Evolutionary conservation across 164 flowering plant genomes (phyloP).

Genomic region (Platanus orientalis): DNA sequence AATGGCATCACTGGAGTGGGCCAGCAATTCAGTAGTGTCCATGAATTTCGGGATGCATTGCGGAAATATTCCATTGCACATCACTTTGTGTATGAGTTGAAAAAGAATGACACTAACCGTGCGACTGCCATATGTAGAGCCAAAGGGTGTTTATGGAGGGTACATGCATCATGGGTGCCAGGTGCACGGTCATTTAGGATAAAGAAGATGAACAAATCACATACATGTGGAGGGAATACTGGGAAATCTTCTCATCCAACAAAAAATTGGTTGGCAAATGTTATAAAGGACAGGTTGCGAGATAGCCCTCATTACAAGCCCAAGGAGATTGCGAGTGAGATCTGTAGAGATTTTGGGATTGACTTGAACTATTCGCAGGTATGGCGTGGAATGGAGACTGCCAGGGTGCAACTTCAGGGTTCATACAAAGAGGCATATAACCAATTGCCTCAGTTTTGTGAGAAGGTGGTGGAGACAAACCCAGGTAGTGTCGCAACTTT

Average conservation of each 20-base stretch:
- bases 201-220: slow-evolving; percentile 48
- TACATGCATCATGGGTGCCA: slow-evolving; percentile 72
- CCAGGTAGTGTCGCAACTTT: slow-evolving; percentile 46
- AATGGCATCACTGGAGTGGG: slow-evolving; percentile 59
- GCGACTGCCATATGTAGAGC: slow-evolving; percentile 57
- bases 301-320: slow-evolving; percentile 44
- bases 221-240: slow-evolving; percentile 67
- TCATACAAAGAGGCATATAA: slow-evolving; percentile 44
- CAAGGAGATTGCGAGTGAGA: slow-evolving; percentile 41
- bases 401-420: slow-evolving; percentile 45
- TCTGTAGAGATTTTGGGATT: slow-evolving; percentile 45
- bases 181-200: slow-evolving; percentile 45
- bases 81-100: slow-evolving; percentile 52
- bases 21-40: slow-evolving; percentile 59
- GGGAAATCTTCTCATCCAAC: slow-evolving; percentile 54
- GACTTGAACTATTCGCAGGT: slow-evolving; percentile 42
- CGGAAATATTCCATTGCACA: slow-evolving; percentile 74
- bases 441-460: slow-evolving; percentile 45
- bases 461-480: slow-evolving; percentile 48
- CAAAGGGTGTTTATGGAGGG: slow-evolving; percentile 74
- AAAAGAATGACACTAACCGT: slow-evolving; percentile 65
- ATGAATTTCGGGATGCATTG: slow-evolving; percentile 71
- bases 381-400: slow-evolving; percentile 47
- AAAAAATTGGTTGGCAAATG: slow-evolving; percentile 46
- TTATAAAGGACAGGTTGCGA: slow-evolving; percentile 43